Evolutionary conservation across 148 eudicot genomes (phyloP).

Genomic region (Bassia scoparia): DNA sequence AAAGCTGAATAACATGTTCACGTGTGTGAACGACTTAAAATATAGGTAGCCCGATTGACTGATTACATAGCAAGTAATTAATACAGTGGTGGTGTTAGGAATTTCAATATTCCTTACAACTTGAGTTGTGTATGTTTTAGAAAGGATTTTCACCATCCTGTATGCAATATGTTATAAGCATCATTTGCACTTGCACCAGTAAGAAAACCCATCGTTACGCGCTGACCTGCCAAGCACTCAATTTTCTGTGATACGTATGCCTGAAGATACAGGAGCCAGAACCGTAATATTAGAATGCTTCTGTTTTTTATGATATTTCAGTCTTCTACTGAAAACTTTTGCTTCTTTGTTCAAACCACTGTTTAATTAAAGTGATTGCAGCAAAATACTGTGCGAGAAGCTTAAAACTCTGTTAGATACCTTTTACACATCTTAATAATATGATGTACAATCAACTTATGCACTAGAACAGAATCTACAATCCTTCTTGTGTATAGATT

Average conservation of each 20-base stretch:
- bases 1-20: not conserved
- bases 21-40: not conserved
- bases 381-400: not conserved
- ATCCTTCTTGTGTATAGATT: not conserved
- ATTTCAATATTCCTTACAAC: not conserved
- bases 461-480: not conserved
- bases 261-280: not conserved
- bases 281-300: not conserved
- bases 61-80: not conserved
- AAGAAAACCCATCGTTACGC: not conserved
- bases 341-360: not conserved
- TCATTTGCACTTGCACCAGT: not conserved
- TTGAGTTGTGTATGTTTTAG: not conserved
- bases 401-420: too few relatives aligned
- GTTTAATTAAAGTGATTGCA: not conserved
- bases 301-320: not conserved
- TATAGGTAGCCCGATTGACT: not conserved
- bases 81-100: not conserved
- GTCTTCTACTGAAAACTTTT: not conserved
- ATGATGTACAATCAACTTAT: not conserved
- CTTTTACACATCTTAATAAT: not conserved
- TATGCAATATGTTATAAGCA: not conserved
- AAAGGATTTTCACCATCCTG: not conserved
- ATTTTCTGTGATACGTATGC: not conserved
- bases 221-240: not conserved